Evolutionary conservation across 2,329 filamentous ascomycete genomes (phyloP).

Genomic region (Dendryphion nanum): DNA sequence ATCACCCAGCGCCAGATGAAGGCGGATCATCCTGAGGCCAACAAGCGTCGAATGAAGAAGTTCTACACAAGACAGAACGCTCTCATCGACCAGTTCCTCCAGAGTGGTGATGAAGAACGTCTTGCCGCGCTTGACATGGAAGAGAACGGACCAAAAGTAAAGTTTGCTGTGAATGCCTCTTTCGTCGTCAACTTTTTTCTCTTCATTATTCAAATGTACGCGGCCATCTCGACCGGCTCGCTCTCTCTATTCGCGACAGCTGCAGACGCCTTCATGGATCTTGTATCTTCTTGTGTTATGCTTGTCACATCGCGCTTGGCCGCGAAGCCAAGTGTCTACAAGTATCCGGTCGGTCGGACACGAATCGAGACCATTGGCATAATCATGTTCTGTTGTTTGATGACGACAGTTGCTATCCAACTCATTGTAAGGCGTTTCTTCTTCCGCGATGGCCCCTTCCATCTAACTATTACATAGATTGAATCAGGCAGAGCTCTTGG

Average conservation of each 20-base stretch:
- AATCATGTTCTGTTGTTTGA: slow-evolving; percentile 64
- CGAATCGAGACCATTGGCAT: slow-evolving; percentile 65
- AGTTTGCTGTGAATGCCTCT: slow-evolving; percentile 39
- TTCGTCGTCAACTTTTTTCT: slow-evolving; percentile 46
- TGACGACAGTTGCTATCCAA: slow-evolving; percentile 65
- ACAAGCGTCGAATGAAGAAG: slow-evolving; percentile 40
- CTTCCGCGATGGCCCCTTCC: slow-evolving; percentile 1
- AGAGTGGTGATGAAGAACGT: slow-evolving; percentile 56
- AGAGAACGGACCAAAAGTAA: slow-evolving; percentile 46
- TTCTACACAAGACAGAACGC: slow-evolving; percentile 44
- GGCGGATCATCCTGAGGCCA: slow-evolving; percentile 45
- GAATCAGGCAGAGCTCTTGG: slow-evolving; percentile 57
- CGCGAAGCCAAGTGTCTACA: slow-evolving; percentile 59
- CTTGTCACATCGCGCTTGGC: slow-evolving; percentile 60
- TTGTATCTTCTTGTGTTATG: slow-evolving; percentile 64
- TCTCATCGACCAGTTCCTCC: slow-evolving; percentile 50
- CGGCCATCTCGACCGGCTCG: slow-evolving; percentile 58
- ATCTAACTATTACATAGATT: slow-evolving; percentile 40
- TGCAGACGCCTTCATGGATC: slow-evolving; percentile 65
- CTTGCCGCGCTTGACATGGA: slow-evolving; percentile 51
- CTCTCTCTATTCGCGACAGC: slow-evolving; percentile 65
- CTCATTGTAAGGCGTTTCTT: slow-evolving; percentile 49
- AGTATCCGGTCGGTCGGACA: slow-evolving; percentile 62
- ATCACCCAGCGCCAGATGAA: slow-evolving; percentile 48
- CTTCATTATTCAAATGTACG: slow-evolving; percentile 60